Conservation (phyloP, 1,139 yeast genomes). For the Candida buenavistaensis region DNA sequence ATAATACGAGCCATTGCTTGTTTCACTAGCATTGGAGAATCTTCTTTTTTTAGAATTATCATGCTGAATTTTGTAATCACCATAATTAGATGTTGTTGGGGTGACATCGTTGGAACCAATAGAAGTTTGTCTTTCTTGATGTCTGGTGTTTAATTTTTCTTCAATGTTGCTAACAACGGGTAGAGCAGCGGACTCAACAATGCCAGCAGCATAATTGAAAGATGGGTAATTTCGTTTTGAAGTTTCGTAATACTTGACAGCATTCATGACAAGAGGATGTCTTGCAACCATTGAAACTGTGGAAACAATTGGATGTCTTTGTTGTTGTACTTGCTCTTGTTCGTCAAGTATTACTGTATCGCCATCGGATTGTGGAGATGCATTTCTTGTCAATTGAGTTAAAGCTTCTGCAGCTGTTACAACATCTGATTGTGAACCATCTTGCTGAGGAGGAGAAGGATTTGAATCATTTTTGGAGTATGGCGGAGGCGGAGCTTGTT, state of each 20-base stretch:
- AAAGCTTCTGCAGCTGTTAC: constrained; percentile 46
- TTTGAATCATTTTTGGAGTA: constrained; percentile 4
- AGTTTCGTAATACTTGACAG: constrained; percentile 58
- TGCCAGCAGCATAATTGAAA: constrained; percentile 66
- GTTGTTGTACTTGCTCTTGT: constrained; percentile 7
- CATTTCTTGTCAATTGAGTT: constrained; percentile 31
- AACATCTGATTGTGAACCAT: constrained; percentile 25
- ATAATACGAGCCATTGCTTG: constrained; percentile 8
- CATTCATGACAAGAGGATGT: constrained; percentile 56
- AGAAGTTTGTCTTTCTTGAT: constrained; percentile 24
- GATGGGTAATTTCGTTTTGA: constrained; percentile 56
- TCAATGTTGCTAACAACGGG: constrained; percentile 57
- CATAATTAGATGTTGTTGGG: constrained; percentile 10
- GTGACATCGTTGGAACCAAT: constrained; percentile 11
- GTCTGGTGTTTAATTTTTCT: constrained; percentile 42
- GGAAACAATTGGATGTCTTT: constrained; percentile 42
- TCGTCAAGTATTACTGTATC: constrained; percentile 11
- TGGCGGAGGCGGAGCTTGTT: constrained; percentile 11
- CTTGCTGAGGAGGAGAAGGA: constrained; percentile 1
- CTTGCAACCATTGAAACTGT: constrained; percentile 45
- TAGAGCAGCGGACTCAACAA: constrained; percentile 61
- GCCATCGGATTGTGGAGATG: constrained; percentile 17
- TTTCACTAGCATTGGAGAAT: constrained; percentile 16
- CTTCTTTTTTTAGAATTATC: constrained; percentile 23
- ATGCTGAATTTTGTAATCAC: constrained; percentile 8